Percentiles rank a stretch among this genome's conserved stretches.
Conservation (phyloP, 371 early-diverging fungal genomes). For the Syncephalastrum monosporum region DNA sequence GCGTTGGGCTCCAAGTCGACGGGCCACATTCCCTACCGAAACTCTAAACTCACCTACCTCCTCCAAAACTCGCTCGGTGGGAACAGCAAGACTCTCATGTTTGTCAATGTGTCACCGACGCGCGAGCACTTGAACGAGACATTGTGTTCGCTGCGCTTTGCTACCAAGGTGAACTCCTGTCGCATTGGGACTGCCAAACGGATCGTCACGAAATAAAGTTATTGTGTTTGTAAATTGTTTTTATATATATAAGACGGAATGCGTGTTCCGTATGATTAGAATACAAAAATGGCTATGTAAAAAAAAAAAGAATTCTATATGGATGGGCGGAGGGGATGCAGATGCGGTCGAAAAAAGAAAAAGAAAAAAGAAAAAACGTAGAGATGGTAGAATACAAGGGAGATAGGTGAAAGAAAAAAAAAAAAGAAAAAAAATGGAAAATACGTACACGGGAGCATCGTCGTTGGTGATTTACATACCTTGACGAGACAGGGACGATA, state of each 20-base stretch:
- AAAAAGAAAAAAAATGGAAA: background rate
- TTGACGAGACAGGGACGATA: too few relatives aligned
- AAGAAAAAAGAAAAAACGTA: conserved; percentile 1
- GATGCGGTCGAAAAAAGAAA: background rate
- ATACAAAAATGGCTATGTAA: too few relatives aligned
- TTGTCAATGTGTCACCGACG: conserved; percentile 94
- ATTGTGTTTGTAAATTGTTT: too few relatives aligned
- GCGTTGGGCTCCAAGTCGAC: conserved; percentile 80
- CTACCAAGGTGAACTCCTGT: conserved; percentile 83
- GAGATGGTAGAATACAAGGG: conserved; percentile 3
- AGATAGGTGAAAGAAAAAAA: background rate
- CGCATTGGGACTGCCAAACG: conserved; percentile 67
- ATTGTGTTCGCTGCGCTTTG: conserved; percentile 94
- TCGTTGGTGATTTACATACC: too few relatives aligned
- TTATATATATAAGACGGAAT: too few relatives aligned
- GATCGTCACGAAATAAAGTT: conserved; percentile 5
- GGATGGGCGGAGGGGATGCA: too few relatives aligned
- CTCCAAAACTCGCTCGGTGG: conserved; percentile 91
- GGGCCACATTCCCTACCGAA: conserved; percentile 93
- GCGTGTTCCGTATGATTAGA: too few relatives aligned
- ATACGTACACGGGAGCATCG: conserved; percentile 4
- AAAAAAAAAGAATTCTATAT: too few relatives aligned
- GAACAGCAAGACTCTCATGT: conserved; percentile 97
- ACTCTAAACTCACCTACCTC: conserved; percentile 95
- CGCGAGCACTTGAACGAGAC: conserved; percentile 80